A percentile compares a stretch with the other conserved stretches of the same genome.
These are phyloP conservation scores for Umbelopsis vinacea DNA, from an alignment of 192 early-diverging fungal genomes.

Conservation along the genomic window DNA sequence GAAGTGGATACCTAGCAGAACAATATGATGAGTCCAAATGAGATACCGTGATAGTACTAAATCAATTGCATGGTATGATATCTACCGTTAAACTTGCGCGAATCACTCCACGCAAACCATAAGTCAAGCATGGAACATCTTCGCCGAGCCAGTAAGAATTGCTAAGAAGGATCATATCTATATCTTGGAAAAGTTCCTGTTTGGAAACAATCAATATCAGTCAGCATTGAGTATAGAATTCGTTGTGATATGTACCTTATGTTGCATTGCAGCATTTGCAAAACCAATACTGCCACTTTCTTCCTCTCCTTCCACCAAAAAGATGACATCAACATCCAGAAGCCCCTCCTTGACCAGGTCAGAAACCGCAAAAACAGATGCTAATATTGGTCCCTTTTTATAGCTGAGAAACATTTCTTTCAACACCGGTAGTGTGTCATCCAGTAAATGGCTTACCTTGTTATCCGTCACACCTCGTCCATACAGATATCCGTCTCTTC, in stretches of 20 bases:
- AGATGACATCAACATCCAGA: constrained; percentile 67
- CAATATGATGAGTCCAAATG: background rate
- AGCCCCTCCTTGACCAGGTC: constrained; percentile 64
- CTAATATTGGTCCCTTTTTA: constrained; percentile 66
- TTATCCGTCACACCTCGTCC: constrained; percentile 82
- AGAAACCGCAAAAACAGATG: constrained; percentile 71
- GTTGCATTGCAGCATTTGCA: constrained; percentile 59
- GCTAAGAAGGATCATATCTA: constrained; percentile 60
- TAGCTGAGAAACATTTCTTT: no score
- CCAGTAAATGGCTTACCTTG: constrained; percentile 44
- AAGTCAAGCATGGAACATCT: constrained; percentile 75
- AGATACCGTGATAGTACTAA: constrained; percentile 12
- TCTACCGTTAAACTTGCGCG: constrained; percentile 61
- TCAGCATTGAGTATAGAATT: no score
- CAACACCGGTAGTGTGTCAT: background rate
- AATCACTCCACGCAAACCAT: constrained; percentile 79
- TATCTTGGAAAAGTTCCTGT: constrained; percentile 50
- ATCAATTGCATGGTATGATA: constrained; percentile 12
- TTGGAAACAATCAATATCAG: background rate
- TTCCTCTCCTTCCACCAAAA: constrained; percentile 82
- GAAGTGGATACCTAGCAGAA: constrained; percentile 43
- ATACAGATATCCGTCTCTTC: constrained; percentile 74
- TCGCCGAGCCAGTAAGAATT: constrained; percentile 85
- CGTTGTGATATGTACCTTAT: constrained; percentile 36
- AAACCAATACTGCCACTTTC: constrained; percentile 76